phyloP scores from a whole-genome alignment of 2,329 filamentous ascomycete genomes.

The Ceratocystiopsis sp. region DNA sequence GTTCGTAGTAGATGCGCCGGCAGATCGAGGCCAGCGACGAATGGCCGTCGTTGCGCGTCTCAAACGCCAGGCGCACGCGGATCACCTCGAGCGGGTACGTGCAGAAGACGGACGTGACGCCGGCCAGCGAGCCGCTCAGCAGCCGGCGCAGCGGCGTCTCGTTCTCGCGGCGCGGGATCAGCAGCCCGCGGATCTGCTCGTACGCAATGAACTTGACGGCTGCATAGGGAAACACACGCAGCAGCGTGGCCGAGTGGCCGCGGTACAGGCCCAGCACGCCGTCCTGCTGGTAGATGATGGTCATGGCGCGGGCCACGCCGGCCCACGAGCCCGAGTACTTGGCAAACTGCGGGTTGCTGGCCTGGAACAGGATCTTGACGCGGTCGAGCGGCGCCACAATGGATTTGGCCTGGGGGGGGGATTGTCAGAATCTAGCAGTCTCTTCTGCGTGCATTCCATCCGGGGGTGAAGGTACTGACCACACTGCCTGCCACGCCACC shows the following conservation, averaged over 20 bases:
- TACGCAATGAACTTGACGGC: constrained; percentile 97
- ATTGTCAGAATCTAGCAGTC: neutral
- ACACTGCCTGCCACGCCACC: constrained; percentile 85
- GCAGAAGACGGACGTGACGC: constrained; percentile 83
- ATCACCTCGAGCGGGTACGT: constrained; percentile 93
- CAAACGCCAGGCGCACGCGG: constrained; percentile 81
- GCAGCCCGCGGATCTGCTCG: constrained; percentile 70
- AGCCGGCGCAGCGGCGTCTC: constrained; percentile 71
- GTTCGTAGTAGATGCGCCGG: constrained; percentile 72
- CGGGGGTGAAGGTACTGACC: constrained; percentile 27
- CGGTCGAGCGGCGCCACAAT: constrained; percentile 89
- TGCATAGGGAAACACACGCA: constrained; percentile 93
- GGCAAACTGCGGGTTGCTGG: constrained; percentile 80
- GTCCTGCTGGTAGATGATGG: constrained; percentile 62
- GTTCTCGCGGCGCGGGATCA: constrained; percentile 55
- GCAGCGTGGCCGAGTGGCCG: constrained; percentile 82
- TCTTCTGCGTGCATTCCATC: no score
- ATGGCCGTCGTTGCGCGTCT: constrained; percentile 60
- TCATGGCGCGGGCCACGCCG: constrained; percentile 66
- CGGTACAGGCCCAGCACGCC: constrained; percentile 69
- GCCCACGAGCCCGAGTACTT: constrained; percentile 86
- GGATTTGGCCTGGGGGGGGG: constrained; percentile 59
- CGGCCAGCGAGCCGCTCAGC: constrained; percentile 56
- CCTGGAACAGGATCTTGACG: constrained; percentile 97
- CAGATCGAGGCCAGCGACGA: constrained; percentile 63